Percentiles rank a stretch among this genome's conserved stretches.
phyloP scores from a whole-genome alignment of 129 eudicot species.

The Dittrichia graveolens region DNA sequence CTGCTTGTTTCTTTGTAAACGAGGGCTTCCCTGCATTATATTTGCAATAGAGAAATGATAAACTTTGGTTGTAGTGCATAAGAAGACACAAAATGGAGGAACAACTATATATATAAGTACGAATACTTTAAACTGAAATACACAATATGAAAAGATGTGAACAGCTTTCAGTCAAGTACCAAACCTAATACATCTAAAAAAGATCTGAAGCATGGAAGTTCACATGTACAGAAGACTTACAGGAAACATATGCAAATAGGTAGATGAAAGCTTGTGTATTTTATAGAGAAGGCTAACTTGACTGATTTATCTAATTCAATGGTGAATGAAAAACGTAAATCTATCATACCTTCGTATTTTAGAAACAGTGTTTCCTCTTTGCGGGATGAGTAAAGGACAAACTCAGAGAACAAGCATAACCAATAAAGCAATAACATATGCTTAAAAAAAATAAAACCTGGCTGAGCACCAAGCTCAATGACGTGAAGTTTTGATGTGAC shows the following conservation, averaged over 20 bases:
- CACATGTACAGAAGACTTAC: neutral
- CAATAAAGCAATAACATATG: neutral
- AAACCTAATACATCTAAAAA: neutral
- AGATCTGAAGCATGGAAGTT: no score
- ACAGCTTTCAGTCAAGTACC: neutral
- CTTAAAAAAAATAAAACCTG: constrained; percentile 46
- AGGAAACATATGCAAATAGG: neutral
- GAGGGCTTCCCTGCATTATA: constrained; percentile 69
- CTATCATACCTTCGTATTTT: constrained; percentile 7
- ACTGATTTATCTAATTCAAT: neutral
- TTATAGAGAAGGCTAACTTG: neutral
- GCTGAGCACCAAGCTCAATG: constrained; percentile 97
- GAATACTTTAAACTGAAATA: neutral
- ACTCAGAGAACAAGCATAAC: neutral
- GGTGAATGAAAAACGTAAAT: constrained; percentile 1
- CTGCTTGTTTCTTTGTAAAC: constrained; percentile 90
- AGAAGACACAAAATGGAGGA: neutral
- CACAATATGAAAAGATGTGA: neutral
- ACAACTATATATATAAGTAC: neutral
- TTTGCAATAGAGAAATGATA: neutral
- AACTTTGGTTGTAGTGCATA: constrained; percentile 5
- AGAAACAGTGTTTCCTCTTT: constrained; percentile 20
- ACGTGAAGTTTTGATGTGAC: constrained; percentile 81
- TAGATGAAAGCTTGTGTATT: neutral
- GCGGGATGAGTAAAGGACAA: neutral